Base-by-base conservation (phyloP, 495 filamentous ascomycete genomes). In the Evansstolkia leycettana region DNA sequence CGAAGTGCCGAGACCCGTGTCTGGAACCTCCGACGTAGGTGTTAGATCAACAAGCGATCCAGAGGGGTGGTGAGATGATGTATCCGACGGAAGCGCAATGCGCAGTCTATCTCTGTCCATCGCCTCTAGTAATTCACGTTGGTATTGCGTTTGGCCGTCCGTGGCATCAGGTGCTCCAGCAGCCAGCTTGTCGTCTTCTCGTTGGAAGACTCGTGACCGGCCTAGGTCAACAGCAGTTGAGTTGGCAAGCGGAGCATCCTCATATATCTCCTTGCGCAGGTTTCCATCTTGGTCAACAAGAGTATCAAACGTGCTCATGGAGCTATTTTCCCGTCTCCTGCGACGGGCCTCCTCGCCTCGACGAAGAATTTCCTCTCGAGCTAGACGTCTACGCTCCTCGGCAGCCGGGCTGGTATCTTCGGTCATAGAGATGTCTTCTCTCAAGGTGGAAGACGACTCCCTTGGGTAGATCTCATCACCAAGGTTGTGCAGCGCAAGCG, bases 301-400 rank as follows among this genome's bases (percentile, higher is more conserved):
- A 13, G 68, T 45, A 40, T 76, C 73, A 42, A 78, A 76, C 16
- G 52, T 52, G 38, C 55, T 62, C 12, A 52, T 50, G 25, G 50
- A 47, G 24, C 42, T 49, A 34, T 31, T 41, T 6, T 27, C 39
- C 34, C 26, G 34, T 40, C 40, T 55, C 18, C 43, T 48, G 37
- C 54, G 50, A 12, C 53, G 55, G 31, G 57, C 57, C 36, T 65
- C 65, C 19, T 70, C 36, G 4, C 64, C 58, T 34, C 80, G 79
- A 37, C 80, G 81, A 54, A 80, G 62, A 16, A 88, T 63, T 47
- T 93, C 84, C 43, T 82, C 80, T 27, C 80, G 67, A 44, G 78
- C 79, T 39, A 71, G 62, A 23, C 77, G 72, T 38, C 76, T 65
- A 35, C 78, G 75, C 40, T 84, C 80, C 39, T 78, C 78, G 29